A percentile compares a stretch with the other conserved stretches of the same genome.
phyloP scores from a whole-genome alignment of 2,329 filamentous ascomycete species.

The Neofusicoccum kwambonambiense region DNA sequence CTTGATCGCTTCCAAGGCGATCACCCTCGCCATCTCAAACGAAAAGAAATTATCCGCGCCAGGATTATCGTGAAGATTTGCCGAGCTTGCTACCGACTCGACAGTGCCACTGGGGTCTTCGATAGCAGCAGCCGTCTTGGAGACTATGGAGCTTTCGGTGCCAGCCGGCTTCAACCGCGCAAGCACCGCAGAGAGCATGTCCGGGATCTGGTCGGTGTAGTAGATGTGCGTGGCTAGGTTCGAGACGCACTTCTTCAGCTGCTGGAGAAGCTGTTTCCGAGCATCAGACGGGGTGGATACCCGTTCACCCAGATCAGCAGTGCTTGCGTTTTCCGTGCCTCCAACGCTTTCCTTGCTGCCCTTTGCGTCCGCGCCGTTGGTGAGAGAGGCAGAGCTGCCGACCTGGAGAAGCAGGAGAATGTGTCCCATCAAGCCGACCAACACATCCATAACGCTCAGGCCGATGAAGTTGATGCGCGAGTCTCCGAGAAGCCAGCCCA shows the following conservation, averaged over 20 bases:
- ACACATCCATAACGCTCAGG: slow-evolving; percentile 91
- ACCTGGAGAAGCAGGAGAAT: slow-evolving; percentile 75
- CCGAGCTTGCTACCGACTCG: slow-evolving; percentile 48
- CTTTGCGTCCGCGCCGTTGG: slow-evolving; percentile 26
- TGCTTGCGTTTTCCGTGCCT: slow-evolving; percentile 19
- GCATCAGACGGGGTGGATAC: slow-evolving; percentile 45
- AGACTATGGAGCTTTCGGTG: slow-evolving; percentile 40
- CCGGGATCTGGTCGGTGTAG: slow-evolving; percentile 91
- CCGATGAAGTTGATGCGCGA: slow-evolving; percentile 94
- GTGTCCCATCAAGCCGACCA: slow-evolving; percentile 81
- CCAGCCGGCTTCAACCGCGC: slow-evolving; percentile 68
- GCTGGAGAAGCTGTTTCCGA: slow-evolving; percentile 63
- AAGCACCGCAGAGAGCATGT: slow-evolving; percentile 85
- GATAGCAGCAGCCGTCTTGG: slow-evolving; percentile 48
- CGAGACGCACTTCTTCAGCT: slow-evolving; percentile 81
- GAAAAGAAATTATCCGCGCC: slow-evolving; percentile 60
- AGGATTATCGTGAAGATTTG: slow-evolving; percentile 52
- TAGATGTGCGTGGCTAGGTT: slow-evolving; percentile 92
- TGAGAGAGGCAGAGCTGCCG: slow-evolving; percentile 42
- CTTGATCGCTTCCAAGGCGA: slow-evolving; percentile 76
- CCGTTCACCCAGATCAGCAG: slow-evolving; percentile 7
- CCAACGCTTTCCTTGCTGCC: slow-evolving; percentile 18
- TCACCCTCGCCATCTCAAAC: slow-evolving; percentile 59
- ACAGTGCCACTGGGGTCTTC: slow-evolving; percentile 52
- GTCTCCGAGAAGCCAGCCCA: slow-evolving; percentile 71